Conservation (phyloP, 2,329 filamentous ascomycete genomes). For the Aspergillus viridinutans region DNA sequence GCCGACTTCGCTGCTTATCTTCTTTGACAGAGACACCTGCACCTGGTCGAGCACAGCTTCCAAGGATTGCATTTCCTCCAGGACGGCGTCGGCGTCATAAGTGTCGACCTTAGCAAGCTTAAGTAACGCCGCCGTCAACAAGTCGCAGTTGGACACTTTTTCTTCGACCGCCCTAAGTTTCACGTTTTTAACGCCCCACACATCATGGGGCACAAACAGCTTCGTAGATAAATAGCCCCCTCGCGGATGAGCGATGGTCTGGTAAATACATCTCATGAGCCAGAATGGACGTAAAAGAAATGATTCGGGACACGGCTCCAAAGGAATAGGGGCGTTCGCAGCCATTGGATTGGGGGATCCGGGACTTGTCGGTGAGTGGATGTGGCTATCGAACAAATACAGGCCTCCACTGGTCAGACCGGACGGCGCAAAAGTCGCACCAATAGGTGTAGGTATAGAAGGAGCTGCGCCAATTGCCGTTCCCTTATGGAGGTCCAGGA, state of each 20-base stretch:
- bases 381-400: conserved; percentile 78
- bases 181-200: conserved; percentile 90
- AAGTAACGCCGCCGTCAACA: conserved; percentile 80
- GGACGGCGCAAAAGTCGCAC: conserved; percentile 54
- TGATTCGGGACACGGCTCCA: conserved; percentile 89
- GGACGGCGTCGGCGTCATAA: conserved; percentile 81
- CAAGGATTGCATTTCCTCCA: conserved; percentile 89
- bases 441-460: conserved; percentile 63
- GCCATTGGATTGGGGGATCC: conserved; percentile 62
- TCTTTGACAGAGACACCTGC: conserved; percentile 70
- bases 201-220: conserved; percentile 85
- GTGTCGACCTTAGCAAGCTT: conserved; percentile 82
- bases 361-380: conserved; percentile 63
- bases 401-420: conserved; percentile 62
- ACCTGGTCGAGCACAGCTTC: conserved; percentile 84
- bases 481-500: conserved; percentile 47
- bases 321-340: conserved; percentile 64
- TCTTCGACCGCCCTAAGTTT: conserved; percentile 90
- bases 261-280: conserved; percentile 92
- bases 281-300: conserved; percentile 91
- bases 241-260: conserved; percentile 84
- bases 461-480: conserved; percentile 54
- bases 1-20: conserved; percentile 89
- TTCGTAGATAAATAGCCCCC: conserved; percentile 90
- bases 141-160: conserved; percentile 87